Conservation (phyloP, 2,329 filamentous ascomycete genomes). For the Pezicula neosporulosa region DNA sequence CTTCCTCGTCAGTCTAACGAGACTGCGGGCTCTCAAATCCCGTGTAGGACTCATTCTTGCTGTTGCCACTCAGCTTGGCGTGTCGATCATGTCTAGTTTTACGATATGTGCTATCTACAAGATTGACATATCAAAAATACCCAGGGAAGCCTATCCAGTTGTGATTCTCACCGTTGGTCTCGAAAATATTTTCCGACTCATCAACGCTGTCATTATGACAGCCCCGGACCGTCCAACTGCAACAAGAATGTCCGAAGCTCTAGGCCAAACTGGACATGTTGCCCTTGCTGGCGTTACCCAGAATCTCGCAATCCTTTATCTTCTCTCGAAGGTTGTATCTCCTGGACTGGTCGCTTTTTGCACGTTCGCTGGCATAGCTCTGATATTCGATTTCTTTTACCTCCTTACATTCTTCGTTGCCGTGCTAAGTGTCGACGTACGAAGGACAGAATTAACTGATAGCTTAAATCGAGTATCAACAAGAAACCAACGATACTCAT, state of each 20-base stretch:
- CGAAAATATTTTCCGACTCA: conserved; percentile 75
- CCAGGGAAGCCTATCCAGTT: conserved; percentile 70
- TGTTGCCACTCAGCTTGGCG: conserved; percentile 64
- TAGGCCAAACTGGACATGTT: conserved; percentile 69
- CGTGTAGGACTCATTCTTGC: conserved; percentile 69
- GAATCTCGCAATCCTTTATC: conserved; percentile 63
- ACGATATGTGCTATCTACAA: conserved; percentile 74
- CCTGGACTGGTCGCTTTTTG: conserved; percentile 73
- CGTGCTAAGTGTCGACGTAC: conserved; percentile 75
- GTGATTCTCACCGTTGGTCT: conserved; percentile 72
- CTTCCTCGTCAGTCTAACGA: conserved; percentile 63
- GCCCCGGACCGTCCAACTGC: conserved; percentile 66
- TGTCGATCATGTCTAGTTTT: conserved; percentile 76
- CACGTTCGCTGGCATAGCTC: conserved; percentile 70
- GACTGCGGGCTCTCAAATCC: conserved; percentile 72
- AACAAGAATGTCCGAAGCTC: conserved; percentile 67
- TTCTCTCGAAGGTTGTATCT: conserved; percentile 64
- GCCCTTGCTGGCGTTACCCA: conserved; percentile 66
- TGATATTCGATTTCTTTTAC: conserved; percentile 75
- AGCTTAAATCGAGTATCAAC: conserved; percentile 53
- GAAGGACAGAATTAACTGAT: conserved; percentile 71
- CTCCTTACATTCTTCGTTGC: conserved; percentile 77
- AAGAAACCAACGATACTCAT: conserved; percentile 26
- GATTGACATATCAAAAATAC: conserved; percentile 72
- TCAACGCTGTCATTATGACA: conserved; percentile 73